A percentile compares a stretch with the other conserved stretches of the same genome.
Conservation (phyloP, 2,329 filamentous ascomycete genomes). For the Botrytis deweyae region DNA sequence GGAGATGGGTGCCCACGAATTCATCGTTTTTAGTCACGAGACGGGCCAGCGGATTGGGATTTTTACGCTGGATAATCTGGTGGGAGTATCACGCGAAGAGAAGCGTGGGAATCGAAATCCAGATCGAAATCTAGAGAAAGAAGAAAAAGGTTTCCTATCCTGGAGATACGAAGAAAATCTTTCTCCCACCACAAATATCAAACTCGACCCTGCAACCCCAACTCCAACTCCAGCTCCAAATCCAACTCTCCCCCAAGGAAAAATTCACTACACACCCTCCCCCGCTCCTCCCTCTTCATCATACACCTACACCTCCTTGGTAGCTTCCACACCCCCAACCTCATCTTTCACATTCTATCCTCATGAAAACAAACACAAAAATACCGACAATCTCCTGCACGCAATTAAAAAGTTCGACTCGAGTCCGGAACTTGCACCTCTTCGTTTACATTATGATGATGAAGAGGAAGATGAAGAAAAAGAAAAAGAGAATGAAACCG, state of each 20-base stretch:
- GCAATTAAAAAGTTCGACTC: accelerated
- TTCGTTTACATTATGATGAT: background rate
- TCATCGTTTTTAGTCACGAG: background rate
- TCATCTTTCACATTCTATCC: background rate
- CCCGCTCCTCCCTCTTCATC: background rate
- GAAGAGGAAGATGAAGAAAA: no score
- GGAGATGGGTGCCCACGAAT: background rate
- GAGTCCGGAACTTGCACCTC: background rate
- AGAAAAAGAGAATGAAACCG: background rate
- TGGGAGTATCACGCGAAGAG: background rate
- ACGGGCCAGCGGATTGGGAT: background rate
- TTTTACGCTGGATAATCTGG: background rate
- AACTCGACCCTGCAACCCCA: background rate
- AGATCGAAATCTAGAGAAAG: background rate
- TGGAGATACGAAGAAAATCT: background rate
- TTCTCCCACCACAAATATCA: background rate
- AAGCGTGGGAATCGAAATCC: no score
- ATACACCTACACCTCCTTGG: accelerated
- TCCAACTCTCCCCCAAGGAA: background rate
- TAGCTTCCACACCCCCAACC: background rate
- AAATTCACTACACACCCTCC: background rate
- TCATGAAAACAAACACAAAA: accelerated
- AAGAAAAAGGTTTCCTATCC: background rate
- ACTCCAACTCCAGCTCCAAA: background rate
- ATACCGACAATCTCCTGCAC: accelerated